Percentiles rank a stretch among this genome's conserved stretches.
Conservation (phyloP, 2,329 filamentous ascomycete genomes). For the Diaporthe caulivora region DNA sequence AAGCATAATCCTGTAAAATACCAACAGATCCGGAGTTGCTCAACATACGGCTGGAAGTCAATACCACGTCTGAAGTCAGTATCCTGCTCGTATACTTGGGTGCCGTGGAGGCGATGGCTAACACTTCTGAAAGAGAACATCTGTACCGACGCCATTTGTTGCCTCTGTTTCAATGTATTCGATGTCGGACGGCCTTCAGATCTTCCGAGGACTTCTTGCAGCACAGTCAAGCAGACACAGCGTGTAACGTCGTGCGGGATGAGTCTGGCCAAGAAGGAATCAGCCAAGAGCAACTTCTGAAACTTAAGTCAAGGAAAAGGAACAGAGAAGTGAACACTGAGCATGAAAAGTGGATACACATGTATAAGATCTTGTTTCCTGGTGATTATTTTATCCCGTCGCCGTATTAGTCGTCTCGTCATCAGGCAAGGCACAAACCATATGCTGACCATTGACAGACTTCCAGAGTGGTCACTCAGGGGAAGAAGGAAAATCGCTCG, state of each 20-base stretch:
- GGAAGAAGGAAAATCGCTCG: not conserved
- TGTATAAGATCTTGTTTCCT: slow-evolving; percentile 7
- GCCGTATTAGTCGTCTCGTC: not conserved
- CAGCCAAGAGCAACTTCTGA: not conserved
- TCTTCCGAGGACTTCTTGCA: not conserved
- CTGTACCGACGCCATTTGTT: not conserved
- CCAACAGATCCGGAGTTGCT: not conserved
- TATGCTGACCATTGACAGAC: not conserved
- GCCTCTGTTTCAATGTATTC: not conserved
- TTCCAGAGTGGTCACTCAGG: not conserved
- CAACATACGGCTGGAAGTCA: not conserved
- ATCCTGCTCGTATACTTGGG: too few species aligned
- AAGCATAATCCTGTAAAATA: not conserved
- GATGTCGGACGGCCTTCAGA: not conserved
- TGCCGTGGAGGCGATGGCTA: not conserved
- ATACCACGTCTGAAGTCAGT: not conserved
- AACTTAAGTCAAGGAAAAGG: slow-evolving; percentile 1
- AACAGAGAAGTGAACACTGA: not conserved
- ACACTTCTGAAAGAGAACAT: not conserved
- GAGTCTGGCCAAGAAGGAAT: not conserved
- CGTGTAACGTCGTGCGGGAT: not conserved
- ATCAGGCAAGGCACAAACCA: not conserved
- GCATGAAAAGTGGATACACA: not conserved
- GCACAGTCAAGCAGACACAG: not conserved
- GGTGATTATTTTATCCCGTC: not conserved